Percentiles rank a stretch among this genome's conserved stretches.
These are phyloP conservation scores for Rhizoclosmatium sp. DNA, from an alignment of 192 early-diverging fungal genomes.

Conservation along the genomic window DNA sequence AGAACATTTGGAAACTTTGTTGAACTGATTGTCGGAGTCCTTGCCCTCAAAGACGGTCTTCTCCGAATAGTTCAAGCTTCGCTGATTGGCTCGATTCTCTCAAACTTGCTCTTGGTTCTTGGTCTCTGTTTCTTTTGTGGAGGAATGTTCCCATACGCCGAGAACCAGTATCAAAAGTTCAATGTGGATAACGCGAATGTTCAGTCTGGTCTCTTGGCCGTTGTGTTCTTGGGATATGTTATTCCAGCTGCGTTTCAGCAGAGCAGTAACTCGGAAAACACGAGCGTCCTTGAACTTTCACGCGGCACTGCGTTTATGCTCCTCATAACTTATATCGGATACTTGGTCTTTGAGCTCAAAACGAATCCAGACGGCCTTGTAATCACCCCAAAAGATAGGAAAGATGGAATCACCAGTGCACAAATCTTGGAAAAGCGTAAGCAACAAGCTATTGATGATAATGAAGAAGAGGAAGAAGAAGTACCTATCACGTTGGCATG, in stretches of 20 bases:
- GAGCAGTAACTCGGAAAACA: background rate
- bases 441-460: background rate
- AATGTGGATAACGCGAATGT: constrained; percentile 19
- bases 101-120: constrained; percentile 86
- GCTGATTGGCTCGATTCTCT: constrained; percentile 90
- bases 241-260: constrained; percentile 28
- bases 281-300: constrained; percentile 53
- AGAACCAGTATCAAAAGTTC: constrained; percentile 14
- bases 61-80: constrained; percentile 88
- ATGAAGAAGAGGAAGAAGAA: constrained; percentile 68
- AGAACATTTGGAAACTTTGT: constrained; percentile 85
- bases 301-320: constrained; percentile 74
- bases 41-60: constrained; percentile 81
- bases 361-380: constrained; percentile 25
- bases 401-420: background rate
- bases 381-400: constrained; percentile 12
- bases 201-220: constrained; percentile 22
- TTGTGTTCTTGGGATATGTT: constrained; percentile 37
- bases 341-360: background rate
- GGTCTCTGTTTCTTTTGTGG: constrained; percentile 89
- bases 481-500: constrained; percentile 64
- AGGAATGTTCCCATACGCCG: constrained; percentile 52
- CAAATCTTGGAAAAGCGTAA: background rate
- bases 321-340: constrained; percentile 67
- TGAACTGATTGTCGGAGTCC: constrained; percentile 77